Base-by-base conservation (phyloP, 345 rosid species). In the Aquilaria malaccensis region DNA sequence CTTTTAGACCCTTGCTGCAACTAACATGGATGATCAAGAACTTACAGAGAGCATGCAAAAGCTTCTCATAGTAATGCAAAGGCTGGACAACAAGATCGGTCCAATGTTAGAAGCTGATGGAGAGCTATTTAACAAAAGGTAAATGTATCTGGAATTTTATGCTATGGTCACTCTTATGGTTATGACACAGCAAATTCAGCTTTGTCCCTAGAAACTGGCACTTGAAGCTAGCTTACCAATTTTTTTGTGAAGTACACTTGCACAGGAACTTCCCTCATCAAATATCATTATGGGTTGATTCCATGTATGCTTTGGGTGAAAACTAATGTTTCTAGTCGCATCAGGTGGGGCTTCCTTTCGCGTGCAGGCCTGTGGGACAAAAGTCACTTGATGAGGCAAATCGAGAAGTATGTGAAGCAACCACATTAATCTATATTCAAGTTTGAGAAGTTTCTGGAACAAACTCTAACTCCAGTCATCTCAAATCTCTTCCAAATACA, bases 341-440 rank as follows among this genome's bases (percentile, higher is more conserved):
- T 55, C 65, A 93, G 98, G 83, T 89, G 98, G 98, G 98, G 96
- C 45, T 93, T 70, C 74, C 94, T 93, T 54, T 89, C 98, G 1
- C 90, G 98, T 9, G 98, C 97, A 0, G 97, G 88, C 51, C 74
- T 92, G 60, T 92, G 98, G 97, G 94, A 92, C 66, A 89, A 92
- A 81, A 92, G 97, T 80, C 98, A 92, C 60, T 79, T 92, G 82
- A 89, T 89, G 95, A 79, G 91, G 75, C 98, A 92, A 74, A 85
- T 89, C 32, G 98, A 89, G 76, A 92, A 92, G 98, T 92, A 83
- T 1, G 71, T 58, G 0, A 6, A 33, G 66, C 61, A 33, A 13
- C 58, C 59, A 54, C 33, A 41, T 43, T 55, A 52, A 54, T 15
- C 12, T 46, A 45, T 64, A 14, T 56, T 61, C 43, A 13, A 12